Percentiles rank a stretch among this genome's conserved stretches.
phyloP scores from a whole-genome alignment of 768 basidiomycete genomes.

The Podaxis pistillaris region DNA sequence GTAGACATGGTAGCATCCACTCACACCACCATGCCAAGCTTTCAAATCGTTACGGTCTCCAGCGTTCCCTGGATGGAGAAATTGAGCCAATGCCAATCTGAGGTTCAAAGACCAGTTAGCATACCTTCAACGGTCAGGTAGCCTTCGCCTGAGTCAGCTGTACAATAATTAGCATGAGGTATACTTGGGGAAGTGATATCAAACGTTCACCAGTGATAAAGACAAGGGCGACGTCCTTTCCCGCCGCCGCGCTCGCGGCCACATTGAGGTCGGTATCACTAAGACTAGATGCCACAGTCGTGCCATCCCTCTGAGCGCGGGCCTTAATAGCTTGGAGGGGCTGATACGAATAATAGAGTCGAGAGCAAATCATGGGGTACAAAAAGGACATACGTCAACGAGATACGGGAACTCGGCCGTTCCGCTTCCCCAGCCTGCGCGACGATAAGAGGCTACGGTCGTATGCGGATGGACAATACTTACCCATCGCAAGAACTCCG shows the following conservation, averaged over 20 bases:
- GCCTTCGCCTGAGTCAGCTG: constrained; percentile 43
- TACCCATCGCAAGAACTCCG: constrained; percentile 63
- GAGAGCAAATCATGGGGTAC: background rate
- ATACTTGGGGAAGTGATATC: background rate
- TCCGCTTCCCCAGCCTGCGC: constrained; percentile 47
- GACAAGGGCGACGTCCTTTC: constrained; percentile 50
- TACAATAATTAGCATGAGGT: background rate
- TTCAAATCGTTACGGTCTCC: constrained; percentile 53
- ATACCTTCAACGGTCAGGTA: constrained; percentile 44
- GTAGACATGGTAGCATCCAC: background rate
- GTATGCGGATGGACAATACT: background rate
- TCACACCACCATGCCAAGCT: constrained; percentile 50
- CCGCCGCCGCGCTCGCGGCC: constrained; percentile 40
- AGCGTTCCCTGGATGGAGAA: constrained; percentile 35
- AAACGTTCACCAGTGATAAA: constrained; percentile 43
- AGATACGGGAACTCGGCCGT: constrained; percentile 54
- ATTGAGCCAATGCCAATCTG: background rate
- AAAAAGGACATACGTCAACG: constrained; percentile 32
- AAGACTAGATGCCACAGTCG: constrained; percentile 43
- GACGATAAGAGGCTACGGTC: background rate
- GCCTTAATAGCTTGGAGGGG: constrained; percentile 45
- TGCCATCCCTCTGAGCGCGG: constrained; percentile 35
- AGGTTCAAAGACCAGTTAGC: background rate
- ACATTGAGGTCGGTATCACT: constrained; percentile 49
- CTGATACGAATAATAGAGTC: constrained; percentile 20